Base-by-base conservation (phyloP, 176 grass and related monocot species). In the Bothriochloa decipiens region DNA sequence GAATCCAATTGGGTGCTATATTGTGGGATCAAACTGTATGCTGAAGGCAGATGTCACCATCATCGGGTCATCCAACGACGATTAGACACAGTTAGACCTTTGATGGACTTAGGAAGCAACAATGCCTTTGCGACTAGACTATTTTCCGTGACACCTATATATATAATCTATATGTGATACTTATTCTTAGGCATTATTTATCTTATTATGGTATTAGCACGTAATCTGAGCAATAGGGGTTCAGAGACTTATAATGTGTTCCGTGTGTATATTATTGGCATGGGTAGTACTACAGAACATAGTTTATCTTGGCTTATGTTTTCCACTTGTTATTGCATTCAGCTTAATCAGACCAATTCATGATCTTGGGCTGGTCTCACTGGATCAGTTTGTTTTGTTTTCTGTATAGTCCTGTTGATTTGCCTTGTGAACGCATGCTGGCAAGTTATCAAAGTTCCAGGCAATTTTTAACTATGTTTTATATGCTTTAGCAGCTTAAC, bases 41-140 rank as follows among this genome's bases (percentile, higher is more conserved):
- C 11, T 86, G 11, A 68, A 81, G 68, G 70, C 77, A 58, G 55
- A 86, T 5, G 40, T 80, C 55, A 65, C 68, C 25, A 55, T 86
- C 84, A 81, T 66, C 29, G 84, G 84, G 32, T 86, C 68, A 65
- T 72, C 84, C 13, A 72, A 33, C 57, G 63, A 76, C 11, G 11
- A 3, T 28, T 68, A 84, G 45, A 40, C 23, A 50, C 15, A 1
- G 15, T 17, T 17, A 6, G 47, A 17, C 47, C 41, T 70, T 23
- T 14, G 23, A 55, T 53, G 27, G 23, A 25, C 32, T 84, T 45
- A 26, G 7, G 33, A 84, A 77, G n/a, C 65, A 84, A 39, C 47
- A 50, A 42, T 29, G n/a, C 16, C 76, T 53, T 72, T 50, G 10
- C 37, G 4, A 46, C 35, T 27, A 60, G 3, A 72, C 0, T 29